Evolutionary conservation across 2,329 filamentous ascomycete genomes (phyloP).

Genomic region (Dothistroma septosporum): DNA sequence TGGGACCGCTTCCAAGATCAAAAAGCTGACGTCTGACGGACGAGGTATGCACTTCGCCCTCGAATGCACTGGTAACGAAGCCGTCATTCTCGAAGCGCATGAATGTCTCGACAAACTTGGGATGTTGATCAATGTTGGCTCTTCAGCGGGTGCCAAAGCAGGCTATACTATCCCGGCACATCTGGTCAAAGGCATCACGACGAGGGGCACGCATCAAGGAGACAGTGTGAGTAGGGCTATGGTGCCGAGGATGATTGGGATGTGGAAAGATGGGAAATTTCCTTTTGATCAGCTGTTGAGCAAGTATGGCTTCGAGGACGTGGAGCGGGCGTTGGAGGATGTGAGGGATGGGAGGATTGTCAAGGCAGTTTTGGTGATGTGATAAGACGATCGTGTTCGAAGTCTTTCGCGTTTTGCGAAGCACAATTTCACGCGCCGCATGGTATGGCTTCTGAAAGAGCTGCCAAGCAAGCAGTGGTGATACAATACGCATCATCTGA

Average conservation of each 20-base stretch:
- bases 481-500: too few relatives aligned
- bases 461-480: too few relatives aligned
- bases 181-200: constrained; percentile 19
- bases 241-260: constrained; percentile 19
- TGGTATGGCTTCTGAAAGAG: too few relatives aligned
- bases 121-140: constrained; percentile 22
- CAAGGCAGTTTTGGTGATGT: constrained; percentile 24
- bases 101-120: constrained; percentile 18
- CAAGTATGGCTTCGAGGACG: constrained; percentile 21
- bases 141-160: constrained; percentile 16
- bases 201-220: constrained; percentile 25
- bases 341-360: constrained; percentile 17
- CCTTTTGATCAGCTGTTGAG: constrained; percentile 21
- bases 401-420: too few relatives aligned
- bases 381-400: too few relatives aligned
- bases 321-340: constrained; percentile 18
- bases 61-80: constrained; percentile 23
- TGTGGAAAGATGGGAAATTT: constrained; percentile 21
- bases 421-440: too few relatives aligned
- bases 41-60: constrained; percentile 20
- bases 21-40: constrained; percentile 12
- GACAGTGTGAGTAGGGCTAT: constrained; percentile 22
- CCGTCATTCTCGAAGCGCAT: constrained; percentile 16
- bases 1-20: constrained; percentile 14
- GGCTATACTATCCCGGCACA: constrained; percentile 12